These are phyloP conservation scores for Rasamsonia emersonii DNA, from an alignment of 2,329 filamentous ascomycete genomes.

Conservation along the genomic window DNA sequence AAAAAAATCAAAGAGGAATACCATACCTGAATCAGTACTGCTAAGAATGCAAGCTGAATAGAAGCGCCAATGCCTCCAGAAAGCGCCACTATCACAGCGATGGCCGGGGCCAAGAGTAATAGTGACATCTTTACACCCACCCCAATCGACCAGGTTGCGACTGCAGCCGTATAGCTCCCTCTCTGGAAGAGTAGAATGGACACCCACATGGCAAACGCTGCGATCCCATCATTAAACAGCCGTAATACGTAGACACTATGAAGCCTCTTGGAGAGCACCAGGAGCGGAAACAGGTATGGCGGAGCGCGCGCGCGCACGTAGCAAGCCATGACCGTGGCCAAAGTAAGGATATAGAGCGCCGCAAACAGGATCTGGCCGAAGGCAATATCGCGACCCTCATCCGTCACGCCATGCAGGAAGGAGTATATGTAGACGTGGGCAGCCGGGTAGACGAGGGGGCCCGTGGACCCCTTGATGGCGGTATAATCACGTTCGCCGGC, in stretches of 20 bases:
- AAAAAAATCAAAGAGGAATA: constrained; percentile 10
- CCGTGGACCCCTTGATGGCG: constrained; percentile 76
- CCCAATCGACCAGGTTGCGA: constrained; percentile 65
- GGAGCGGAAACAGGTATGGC: constrained; percentile 75
- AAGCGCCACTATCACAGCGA: constrained; percentile 68
- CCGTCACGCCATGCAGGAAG: constrained; percentile 66
- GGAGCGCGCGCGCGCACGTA: constrained; percentile 54
- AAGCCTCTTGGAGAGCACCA: constrained; percentile 81
- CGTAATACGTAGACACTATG: constrained; percentile 90
- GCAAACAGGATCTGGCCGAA: constrained; percentile 80
- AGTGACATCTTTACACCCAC: constrained; percentile 94
- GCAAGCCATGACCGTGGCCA: constrained; percentile 71
- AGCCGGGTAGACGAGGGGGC: constrained; percentile 89
- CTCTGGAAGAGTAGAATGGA: constrained; percentile 73
- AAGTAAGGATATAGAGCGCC: constrained; percentile 64
- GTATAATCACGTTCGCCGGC: constrained; percentile 83
- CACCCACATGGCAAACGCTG: constrained; percentile 71
- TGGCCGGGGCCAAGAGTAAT: constrained; percentile 70
- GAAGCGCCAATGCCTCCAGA: constrained; percentile 58
- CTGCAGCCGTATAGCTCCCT: constrained; percentile 63
- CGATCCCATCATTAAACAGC: constrained; percentile 93
- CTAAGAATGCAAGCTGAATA: constrained; percentile 60
- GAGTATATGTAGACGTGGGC: constrained; percentile 90
- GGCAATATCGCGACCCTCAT: constrained; percentile 65
- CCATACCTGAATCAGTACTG: constrained; percentile 66